Base-by-base conservation (phyloP, 2,329 filamentous ascomycete genomes). In the Cercospora sp. region DNA sequence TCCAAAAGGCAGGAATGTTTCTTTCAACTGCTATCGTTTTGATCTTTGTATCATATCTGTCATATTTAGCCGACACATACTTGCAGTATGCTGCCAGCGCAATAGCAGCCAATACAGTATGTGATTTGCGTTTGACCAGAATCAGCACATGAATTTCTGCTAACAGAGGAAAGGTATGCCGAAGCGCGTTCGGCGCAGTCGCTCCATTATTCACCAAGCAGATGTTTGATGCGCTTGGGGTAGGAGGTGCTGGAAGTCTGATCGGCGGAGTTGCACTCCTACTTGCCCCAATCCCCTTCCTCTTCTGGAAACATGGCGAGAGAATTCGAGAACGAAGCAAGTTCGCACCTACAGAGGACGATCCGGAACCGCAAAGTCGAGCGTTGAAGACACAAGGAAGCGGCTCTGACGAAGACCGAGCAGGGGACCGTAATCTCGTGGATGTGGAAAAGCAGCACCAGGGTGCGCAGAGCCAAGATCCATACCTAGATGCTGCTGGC, bases 61-160 rank as follows among this genome's bases (percentile, higher is more conserved):
- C 84, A 67, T 87, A 87, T 65, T 79, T 87, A 8, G 82, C 85
- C 51, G 85, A 87, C 73, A 79, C 80, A 0, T 87, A 87, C 66
- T 78, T 70, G 32, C 78, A 79, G 78, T 81, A 72, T 63, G 77
- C 76, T 53, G 75, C 75, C 5, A 71, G 67, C 34, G 75, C 76
- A 1, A 66, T 77, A 12, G 76, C 76, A 12, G 76, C 73, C 3
- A 78, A 68, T 10, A 64, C 63, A n/a, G 63, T 65, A n/a, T 10
- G 55, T 59, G 28, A 40, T 16, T 34, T 60, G 18, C n/a, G n/a
- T 18, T 28, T 16, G 55, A 37, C 28, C 7, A 37, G 18, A 37
- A 59, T 9, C 18, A 10, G 55, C 8, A n/a, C 16, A 5, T 21
- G 55, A 12, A 10, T 9, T 32, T 28, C 63, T 26, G 63, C 63